A percentile compares a stretch with the other conserved stretches of the same genome.
Conservation (phyloP, 495 filamentous ascomycete genomes). For the Haplographium delicatum region DNA sequence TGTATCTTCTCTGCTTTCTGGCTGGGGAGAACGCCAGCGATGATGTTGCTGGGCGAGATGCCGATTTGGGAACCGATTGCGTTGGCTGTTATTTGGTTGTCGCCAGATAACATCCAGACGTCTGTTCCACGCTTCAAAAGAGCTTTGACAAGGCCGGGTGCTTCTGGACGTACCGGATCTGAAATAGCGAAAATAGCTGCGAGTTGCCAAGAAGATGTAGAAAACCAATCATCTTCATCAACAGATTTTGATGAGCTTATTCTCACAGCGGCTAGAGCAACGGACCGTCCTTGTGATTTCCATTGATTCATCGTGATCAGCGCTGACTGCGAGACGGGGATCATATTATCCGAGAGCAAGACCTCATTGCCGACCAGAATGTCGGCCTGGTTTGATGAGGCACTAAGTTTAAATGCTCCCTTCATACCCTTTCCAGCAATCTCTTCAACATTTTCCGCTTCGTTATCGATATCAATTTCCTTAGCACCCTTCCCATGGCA, state of each 20-base stretch:
- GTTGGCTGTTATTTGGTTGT: constrained; percentile 67
- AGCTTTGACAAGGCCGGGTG: constrained; percentile 57
- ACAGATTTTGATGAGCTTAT: background rate
- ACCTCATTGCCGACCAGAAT: constrained; percentile 81
- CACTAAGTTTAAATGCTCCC: constrained; percentile 49
- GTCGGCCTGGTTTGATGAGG: constrained; percentile 45
- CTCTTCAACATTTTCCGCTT: constrained; percentile 57
- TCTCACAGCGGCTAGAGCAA: constrained; percentile 58
- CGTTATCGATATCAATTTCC: constrained; percentile 16
- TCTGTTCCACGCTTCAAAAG: constrained; percentile 61
- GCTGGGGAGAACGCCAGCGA: constrained; percentile 80
- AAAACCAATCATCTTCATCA: constrained; percentile 20
- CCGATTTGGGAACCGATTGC: constrained; percentile 73
- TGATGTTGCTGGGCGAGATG: constrained; percentile 68
- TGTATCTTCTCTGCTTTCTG: constrained; percentile 83
- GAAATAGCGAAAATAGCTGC: constrained; percentile 51
- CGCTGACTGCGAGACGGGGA: constrained; percentile 25
- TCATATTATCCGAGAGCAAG: constrained; percentile 50
- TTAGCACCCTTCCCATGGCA: constrained; percentile 43
- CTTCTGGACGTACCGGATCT: constrained; percentile 78
- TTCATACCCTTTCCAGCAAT: constrained; percentile 77
- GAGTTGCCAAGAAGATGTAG: constrained; percentile 30
- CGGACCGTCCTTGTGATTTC: constrained; percentile 68
- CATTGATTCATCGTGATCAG: constrained; percentile 50
- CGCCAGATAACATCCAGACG: constrained; percentile 92